Base-by-base conservation (phyloP, 441 rosid species). In the Viola pubescens region DNA sequence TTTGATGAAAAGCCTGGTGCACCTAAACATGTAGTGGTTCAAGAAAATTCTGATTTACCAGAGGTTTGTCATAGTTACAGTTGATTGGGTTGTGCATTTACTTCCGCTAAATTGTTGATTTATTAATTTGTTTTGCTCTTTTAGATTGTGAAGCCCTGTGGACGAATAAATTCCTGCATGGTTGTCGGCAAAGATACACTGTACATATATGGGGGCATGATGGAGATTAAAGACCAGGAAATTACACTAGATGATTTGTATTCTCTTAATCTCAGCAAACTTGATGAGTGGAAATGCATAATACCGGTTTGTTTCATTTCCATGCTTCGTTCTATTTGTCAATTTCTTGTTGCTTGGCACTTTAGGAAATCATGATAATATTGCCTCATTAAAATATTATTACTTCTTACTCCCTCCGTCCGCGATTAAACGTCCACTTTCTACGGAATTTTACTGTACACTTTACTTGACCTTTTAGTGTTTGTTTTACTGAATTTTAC, bases 251-350 rank as follows among this genome's bases (percentile, higher is more conserved):
- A 89, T 60, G 98, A 92, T 79, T 65, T 92, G 76, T 87, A 83
- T 75, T 87, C 88, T 39, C 98, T 89, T 64, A 92, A 87, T 77
- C 94, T 92, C 64, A 83, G 92, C 82, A 92, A 92, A 77, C 97
- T 87, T 62, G 97, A 94, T 6, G 98, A 89, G 64, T 92, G 98
- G 97, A 92, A 92, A 77, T 89, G 97, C 80, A 79, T 94, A 70
- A 86, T 89, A 69, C 89, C 79, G 95, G 98, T 92, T 77, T 70
- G 96, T 82, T 54, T 48, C n/a, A 71, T 41, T 71, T 64, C 70
- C 62, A 8, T 70, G 65, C 55, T 63, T 45, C 8, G 34, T 50
- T 65, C 34, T 40, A 9, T 52, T 41, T 48, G 7, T 14, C 52
- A 11, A 34, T 9, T 5, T 50, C 56, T 45, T 40, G 46, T 55